Percentiles rank a stretch among this genome's conserved stretches.
These are phyloP conservation scores for Taphrina deformans DNA, from an alignment of 1,139 yeast genomes.

Conservation along the genomic window DNA sequence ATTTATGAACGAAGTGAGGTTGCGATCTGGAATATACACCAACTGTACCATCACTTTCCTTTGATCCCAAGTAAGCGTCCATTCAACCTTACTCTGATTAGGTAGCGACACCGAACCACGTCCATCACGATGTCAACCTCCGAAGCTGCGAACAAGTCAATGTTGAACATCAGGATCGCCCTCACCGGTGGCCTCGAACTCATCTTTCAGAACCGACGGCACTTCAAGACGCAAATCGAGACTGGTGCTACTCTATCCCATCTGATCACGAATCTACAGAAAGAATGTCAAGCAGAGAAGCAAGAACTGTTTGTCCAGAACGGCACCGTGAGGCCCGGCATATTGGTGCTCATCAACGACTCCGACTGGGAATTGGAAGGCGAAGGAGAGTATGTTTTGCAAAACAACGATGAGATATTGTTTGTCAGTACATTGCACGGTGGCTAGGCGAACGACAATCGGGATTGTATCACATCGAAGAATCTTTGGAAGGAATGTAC, in stretches of 20 bases:
- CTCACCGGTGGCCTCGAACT: constrained; percentile 29
- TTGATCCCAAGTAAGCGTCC: too few relatives aligned
- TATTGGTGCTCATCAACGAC: constrained; percentile 84
- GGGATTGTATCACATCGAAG: too few relatives aligned
- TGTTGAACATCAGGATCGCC: not conserved
- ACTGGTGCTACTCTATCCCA: not conserved
- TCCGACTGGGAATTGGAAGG: constrained; percentile 98
- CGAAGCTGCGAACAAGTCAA: not conserved
- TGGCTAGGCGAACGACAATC: too few relatives aligned
- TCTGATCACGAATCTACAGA: not conserved
- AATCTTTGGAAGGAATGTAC: too few relatives aligned
- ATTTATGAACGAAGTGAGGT: not conserved
- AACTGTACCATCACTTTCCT: too few relatives aligned
- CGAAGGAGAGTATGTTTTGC: constrained; percentile 73
- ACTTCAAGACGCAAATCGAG: not conserved
- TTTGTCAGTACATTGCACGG: constrained; percentile 96
- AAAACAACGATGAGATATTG: constrained; percentile 73
- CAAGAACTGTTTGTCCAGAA: constrained; percentile 1
- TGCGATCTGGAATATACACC: not conserved
- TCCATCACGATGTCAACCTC: not conserved
- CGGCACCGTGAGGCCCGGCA: constrained; percentile 68
- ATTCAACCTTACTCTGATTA: too few relatives aligned
- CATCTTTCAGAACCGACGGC: constrained; percentile 19
- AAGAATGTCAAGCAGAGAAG: not conserved
- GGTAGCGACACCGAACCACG: too few relatives aligned